A percentile compares a stretch with the other conserved stretches of the same genome.
These are phyloP conservation scores for Fonsecaea multimorphosa DNA, from an alignment of 2,329 filamentous ascomycete species.

Conservation along the genomic window DNA sequence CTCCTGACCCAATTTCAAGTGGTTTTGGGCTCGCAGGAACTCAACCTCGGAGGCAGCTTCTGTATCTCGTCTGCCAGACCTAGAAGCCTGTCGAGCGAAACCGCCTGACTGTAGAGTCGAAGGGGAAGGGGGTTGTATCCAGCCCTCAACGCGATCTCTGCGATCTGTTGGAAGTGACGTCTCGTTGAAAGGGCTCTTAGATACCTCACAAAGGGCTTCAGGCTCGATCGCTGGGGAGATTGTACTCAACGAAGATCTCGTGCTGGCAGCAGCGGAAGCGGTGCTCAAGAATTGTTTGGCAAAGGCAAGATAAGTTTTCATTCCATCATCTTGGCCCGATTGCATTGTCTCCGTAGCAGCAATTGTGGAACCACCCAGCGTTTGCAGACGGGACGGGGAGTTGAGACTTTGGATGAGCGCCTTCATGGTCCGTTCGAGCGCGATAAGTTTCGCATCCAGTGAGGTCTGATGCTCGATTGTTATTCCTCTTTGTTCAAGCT, in stretches of 20 bases:
- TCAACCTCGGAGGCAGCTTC: conserved; percentile 31
- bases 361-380: conserved; percentile 23
- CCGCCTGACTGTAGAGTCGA: background rate
- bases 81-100: background rate
- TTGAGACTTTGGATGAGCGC: conserved; percentile 21
- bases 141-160: conserved; percentile 22
- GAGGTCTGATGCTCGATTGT: conserved; percentile 29
- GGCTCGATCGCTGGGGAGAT: conserved; percentile 29
- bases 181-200: conserved; percentile 6
- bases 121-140: conserved; percentile 24
- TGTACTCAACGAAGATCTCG: conserved; percentile 34
- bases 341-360: conserved; percentile 17
- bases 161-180: conserved; percentile 7
- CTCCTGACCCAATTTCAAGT: conserved; percentile 35
- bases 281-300: conserved; percentile 36
- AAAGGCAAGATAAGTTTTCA: conserved; percentile 37
- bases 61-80: background rate
- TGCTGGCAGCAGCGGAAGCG: conserved; percentile 38
- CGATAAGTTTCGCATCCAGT: conserved; percentile 28
- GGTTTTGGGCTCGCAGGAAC: conserved; percentile 32
- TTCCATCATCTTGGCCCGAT: conserved; percentile 22
- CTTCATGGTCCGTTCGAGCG: conserved; percentile 28
- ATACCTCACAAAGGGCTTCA: conserved; percentile 8
- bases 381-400: conserved; percentile 17
- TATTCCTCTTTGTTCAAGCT: conserved; percentile 37